Percentiles rank a stretch among this genome's conserved stretches.
phyloP scores from a whole-genome alignment of 2,329 filamentous ascomycete genomes.

The Hymenoscyphus fructigenus region DNA sequence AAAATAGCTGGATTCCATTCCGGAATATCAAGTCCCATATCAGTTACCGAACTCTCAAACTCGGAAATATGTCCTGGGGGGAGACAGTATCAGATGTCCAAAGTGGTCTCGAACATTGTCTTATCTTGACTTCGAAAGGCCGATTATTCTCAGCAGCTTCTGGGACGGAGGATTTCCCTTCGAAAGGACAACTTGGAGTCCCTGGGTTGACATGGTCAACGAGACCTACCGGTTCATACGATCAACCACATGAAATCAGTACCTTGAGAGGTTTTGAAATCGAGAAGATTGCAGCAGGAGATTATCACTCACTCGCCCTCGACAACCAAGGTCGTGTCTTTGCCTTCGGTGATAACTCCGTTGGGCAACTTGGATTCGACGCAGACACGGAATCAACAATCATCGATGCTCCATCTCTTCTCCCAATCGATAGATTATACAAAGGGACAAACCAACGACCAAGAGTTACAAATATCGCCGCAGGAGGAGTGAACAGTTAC shows the following conservation, averaged over 20 bases:
- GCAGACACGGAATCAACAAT: conserved; percentile 59
- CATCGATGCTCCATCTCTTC: conserved; percentile 67
- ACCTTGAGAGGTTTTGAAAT: conserved; percentile 71
- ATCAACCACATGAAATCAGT: conserved; percentile 77
- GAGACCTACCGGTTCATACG: conserved; percentile 73
- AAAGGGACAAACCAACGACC: conserved; percentile 60
- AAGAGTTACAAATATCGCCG: conserved; percentile 73
- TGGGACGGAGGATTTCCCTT: conserved; percentile 74
- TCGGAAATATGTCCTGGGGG: conserved; percentile 60
- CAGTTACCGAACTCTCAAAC: conserved; percentile 72
- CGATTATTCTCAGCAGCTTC: conserved; percentile 88
- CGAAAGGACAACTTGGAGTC: conserved; percentile 82
- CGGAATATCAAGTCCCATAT: conserved; percentile 60
- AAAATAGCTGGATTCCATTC: conserved; percentile 70
- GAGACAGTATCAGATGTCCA: conserved; percentile 75
- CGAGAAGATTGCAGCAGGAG: conserved; percentile 75
- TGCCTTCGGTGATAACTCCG: conserved; percentile 85
- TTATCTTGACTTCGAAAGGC: conserved; percentile 80
- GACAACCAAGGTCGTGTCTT: conserved; percentile 77
- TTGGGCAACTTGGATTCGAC: conserved; percentile 87
- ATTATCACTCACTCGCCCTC: conserved; percentile 79
- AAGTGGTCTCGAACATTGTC: conserved; percentile 79
- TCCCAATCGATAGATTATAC: conserved; percentile 75
- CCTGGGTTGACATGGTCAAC: conserved; percentile 79
- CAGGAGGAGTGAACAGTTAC: conserved; percentile 84